A percentile compares a stretch with the other conserved stretches of the same genome.
phyloP scores from a whole-genome alignment of 2,329 filamentous ascomycete genomes.

The Beauveria rudraprayagi region DNA sequence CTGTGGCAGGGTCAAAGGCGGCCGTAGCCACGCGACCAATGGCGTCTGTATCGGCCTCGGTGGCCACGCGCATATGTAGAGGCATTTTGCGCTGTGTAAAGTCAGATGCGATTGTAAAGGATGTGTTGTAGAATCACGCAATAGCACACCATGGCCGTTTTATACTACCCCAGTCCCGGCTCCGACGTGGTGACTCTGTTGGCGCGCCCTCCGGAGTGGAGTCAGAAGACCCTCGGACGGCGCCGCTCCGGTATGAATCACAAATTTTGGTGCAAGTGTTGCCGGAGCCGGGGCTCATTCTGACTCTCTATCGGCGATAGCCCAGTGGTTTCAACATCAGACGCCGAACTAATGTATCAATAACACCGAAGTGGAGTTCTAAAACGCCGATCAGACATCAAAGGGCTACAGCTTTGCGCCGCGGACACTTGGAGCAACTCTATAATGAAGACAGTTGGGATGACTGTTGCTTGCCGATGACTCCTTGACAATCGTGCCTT shows the following conservation, averaged over 20 bases:
- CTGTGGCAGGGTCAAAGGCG: conserved; percentile 18
- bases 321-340: neutral
- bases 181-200: neutral
- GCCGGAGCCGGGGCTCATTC: neutral
- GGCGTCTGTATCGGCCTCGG: conserved; percentile 17
- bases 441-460: neutral
- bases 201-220: conserved; percentile 5
- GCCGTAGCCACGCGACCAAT: conserved; percentile 18
- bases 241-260: neutral
- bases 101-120: neutral
- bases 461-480: neutral
- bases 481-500: neutral
- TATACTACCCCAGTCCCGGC: neutral
- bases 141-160: neutral
- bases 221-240: neutral
- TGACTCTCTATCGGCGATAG: neutral
- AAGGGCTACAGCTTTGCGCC: neutral
- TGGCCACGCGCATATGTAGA: conserved; percentile 18
- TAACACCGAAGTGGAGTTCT: too few species aligned
- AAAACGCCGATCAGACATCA: neutral
- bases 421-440: neutral
- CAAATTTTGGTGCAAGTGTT: neutral
- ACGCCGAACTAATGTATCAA: neutral
- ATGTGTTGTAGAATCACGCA: neutral
- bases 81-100: conserved; percentile 15